Percentiles rank a stretch among this genome's conserved stretches.
Evolutionary conservation across 305 asterid species (phyloP).

Genomic region (Fraxinus ornus): DNA sequence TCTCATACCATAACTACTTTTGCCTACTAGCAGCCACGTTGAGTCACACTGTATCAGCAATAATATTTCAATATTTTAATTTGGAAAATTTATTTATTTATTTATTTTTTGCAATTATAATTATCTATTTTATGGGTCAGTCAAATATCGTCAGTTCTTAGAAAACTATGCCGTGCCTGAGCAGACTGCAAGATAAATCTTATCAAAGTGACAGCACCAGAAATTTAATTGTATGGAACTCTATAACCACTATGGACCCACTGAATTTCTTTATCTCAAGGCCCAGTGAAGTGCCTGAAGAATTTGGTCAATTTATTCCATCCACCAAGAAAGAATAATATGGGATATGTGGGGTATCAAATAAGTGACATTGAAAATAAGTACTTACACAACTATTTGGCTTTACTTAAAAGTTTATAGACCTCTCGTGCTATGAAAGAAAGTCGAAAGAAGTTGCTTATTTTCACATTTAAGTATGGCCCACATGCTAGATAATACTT

Average conservation of each 20-base stretch:
- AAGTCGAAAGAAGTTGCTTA: neutral
- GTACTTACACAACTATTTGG: neutral
- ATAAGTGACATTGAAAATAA: neutral
- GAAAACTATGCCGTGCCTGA: neutral
- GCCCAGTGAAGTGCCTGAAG: neutral
- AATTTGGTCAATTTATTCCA: neutral
- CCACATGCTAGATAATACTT: neutral
- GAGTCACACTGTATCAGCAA: neutral
- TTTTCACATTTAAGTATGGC: neutral
- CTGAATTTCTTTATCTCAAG: neutral
- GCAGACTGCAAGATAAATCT: neutral
- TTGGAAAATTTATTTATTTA: neutral
- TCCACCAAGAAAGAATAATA: neutral
- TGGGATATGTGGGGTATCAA: neutral
- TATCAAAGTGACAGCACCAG: slow-evolving; percentile 1
- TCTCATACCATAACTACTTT: neutral
- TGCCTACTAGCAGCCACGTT: neutral
- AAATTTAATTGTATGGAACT: neutral
- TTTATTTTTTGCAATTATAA: neutral
- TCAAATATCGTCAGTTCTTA: neutral
- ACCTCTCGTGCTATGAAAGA: neutral
- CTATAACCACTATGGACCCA: neutral
- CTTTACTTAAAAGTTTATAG: neutral
- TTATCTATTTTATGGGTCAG: neutral
- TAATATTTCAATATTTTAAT: neutral